Conservation (phyloP, 2,329 filamentous ascomycete genomes). For the Aspergillus spinulosporus region DNA sequence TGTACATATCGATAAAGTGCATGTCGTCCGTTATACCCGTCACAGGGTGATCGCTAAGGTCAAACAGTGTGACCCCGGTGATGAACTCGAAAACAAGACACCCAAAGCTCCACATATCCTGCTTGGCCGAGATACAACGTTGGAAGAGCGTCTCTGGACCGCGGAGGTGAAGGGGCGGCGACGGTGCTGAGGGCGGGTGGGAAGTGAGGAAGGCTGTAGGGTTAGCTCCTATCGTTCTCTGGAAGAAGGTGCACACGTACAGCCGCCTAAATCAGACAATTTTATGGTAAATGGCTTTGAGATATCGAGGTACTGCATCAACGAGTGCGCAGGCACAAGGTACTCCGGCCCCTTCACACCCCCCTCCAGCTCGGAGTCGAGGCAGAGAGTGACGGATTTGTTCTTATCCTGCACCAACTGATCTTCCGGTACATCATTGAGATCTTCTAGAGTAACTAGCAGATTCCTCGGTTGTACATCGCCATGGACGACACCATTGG, state of each 20-base stretch:
- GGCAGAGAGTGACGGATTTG: background rate
- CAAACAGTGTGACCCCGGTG: constrained; percentile 3
- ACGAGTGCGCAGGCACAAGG: background rate
- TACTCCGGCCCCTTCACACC: background rate
- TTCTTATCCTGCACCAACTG: constrained; percentile 2
- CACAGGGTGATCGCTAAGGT: constrained; percentile 1
- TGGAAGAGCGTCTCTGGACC: constrained; percentile 9
- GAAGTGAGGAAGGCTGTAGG: constrained; percentile 2
- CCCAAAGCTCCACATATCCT: constrained; percentile 14
- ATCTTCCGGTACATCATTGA: background rate
- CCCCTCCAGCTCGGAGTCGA: background rate
- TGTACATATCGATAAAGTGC: constrained; percentile 13
- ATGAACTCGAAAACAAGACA: constrained; percentile 11
- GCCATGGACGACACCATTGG: constrained; percentile 1
- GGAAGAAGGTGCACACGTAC: background rate
- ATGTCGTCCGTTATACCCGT: background rate
- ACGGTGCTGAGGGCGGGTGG: background rate
- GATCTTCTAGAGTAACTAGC: background rate
- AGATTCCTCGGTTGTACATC: constrained; percentile 11
- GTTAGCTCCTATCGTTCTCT: background rate
- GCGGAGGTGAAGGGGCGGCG: constrained; percentile 3
- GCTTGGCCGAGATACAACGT: background rate
- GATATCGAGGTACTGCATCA: constrained; percentile 6
- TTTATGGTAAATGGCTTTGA: background rate
- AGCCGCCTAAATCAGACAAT: constrained; percentile 5